Evolutionary conservation across 2,329 filamentous ascomycete genomes (phyloP), one percentile per base, ranked within the genome.

Genomic region (Domatiomyces globalis): DNA sequence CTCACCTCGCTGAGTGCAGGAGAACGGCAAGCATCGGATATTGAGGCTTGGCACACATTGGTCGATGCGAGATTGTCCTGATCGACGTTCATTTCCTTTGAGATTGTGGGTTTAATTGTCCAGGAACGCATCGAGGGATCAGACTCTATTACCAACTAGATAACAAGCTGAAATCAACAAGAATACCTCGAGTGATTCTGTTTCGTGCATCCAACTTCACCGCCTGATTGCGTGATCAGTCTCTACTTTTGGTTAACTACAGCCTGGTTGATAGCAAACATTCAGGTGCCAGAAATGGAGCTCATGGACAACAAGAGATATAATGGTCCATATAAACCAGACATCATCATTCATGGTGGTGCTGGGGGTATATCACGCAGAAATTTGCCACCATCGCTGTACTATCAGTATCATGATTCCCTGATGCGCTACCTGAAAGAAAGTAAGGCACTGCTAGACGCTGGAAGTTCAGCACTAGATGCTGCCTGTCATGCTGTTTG

Each of bases 401-500:
- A 82, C 61, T 62, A 67, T 10, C 66, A 71, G 49, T 85, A 83
- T 66, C 77, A 79, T 49, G 60, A 69, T 22, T 76, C 82, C 0
- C 74, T 88, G 17, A 68, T 83, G 18, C 67, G 68, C 2, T 84
- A 85, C 59, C 78, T 85, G 58, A 65, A 72, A 22, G 66, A 66
- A 20, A 71, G 73, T 36, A 57, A 67, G 51, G 50, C 63, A 4
- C 65, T 71, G 17, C 69, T 76, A 9, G 54, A 63, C 17, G 54
- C 54, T 3, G 58, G 59, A 6, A 50, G 51, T 6, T 74, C 74
- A 0, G 85, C 88, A 0, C 74, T 95, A 12, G 81, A 87, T 51
- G 77, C 81, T 0, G 87, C 86, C 1, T 83, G 83, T 1, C 78
- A 83, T 65, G 87, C 87, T 45, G 87, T 94, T 9, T 71, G 73